Base-by-base conservation (phyloP, 306 rosid genomes). In the Casuarina equisetifolia region DNA sequence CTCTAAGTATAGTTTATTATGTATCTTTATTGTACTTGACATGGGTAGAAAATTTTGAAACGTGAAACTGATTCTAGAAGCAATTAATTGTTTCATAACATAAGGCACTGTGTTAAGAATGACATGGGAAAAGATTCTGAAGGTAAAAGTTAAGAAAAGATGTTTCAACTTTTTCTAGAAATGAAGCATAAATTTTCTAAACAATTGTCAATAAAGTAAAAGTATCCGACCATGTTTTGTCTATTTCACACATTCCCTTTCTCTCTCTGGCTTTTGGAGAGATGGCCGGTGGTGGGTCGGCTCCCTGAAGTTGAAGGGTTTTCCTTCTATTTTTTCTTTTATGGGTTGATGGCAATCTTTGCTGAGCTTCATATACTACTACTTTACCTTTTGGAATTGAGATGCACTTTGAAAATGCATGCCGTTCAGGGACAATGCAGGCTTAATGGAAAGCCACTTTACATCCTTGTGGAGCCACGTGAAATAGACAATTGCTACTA, bases 401-500 rank as follows among this genome's bases (percentile, higher is more conserved):
- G 57, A 75, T 77, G 58, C 51, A 74, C 80, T 68, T 80, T 51
- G 42, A 58, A 57, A 76, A 69, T 55, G 76, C 10, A 2, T 69
- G 76, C 13, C 38, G 74, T 88, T 80, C 93, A 92, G 98, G 99
- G 96, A 74, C 94, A 91, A 72, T 62, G 91, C 81, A 86, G 89
- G 86, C 91, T 86, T 25, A 84, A 86, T 38, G 97, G 99, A 77
- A 96, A 91, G 82, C 98, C 98, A 76, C 89, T 96, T 49, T 96
- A 92, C 75, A 92, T 90, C 38, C 97, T 93, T 45, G 97, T 96
- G 76, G 98, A 90, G 92, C 99, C 99, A 20, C 86, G 97, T 8
- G 62, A 82, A 85, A 76, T 86, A 11, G 91, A 91, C 67, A 62
- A 73, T 66, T 81, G 90, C 76, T 87, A 78, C 77, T 76, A 72